These are phyloP conservation scores for Mortierella claussenii DNA, from an alignment of 192 early-diverging fungal genomes.

Conservation along the genomic window DNA sequence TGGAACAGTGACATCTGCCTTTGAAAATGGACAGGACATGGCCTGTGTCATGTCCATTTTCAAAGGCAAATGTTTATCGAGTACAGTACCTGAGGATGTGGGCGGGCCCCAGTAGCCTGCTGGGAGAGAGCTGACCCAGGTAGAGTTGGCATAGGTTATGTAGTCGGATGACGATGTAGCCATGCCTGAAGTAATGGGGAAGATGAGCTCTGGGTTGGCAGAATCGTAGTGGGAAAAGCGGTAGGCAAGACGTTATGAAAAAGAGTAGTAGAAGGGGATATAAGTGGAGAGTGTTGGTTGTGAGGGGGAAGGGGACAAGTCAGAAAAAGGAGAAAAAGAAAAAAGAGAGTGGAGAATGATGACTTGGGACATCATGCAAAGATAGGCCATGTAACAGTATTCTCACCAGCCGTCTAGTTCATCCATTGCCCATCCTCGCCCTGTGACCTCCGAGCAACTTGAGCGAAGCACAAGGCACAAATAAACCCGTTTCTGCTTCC, in stretches of 20 bases:
- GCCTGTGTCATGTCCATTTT: no score
- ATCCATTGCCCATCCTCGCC: no score
- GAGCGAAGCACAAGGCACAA: no score
- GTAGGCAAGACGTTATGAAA: background rate
- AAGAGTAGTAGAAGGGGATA: background rate
- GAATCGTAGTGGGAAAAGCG: no score
- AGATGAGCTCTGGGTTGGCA: background rate
- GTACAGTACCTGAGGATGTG: slow-evolving; percentile 42
- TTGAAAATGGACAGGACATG: no score
- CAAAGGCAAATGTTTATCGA: no score
- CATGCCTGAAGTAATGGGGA: background rate
- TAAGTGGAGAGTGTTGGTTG: background rate
- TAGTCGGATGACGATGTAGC: background rate
- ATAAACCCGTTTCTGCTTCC: no score
- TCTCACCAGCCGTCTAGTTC: no score
- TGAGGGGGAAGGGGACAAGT: background rate
- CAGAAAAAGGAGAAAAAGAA: background rate
- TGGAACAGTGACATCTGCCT: no score
- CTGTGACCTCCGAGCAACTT: no score
- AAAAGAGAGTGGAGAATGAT: background rate
- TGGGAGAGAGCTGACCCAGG: slow-evolving; percentile 3
- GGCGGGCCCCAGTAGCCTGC: slow-evolving; percentile 38
- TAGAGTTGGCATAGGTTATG: slow-evolving; percentile 18
- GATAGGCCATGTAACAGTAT: no score
- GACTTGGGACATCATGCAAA: no score